Evolutionary conservation across 768 basidiomycete species (phyloP).

Genomic region (Strobilomyces dryophilus): DNA sequence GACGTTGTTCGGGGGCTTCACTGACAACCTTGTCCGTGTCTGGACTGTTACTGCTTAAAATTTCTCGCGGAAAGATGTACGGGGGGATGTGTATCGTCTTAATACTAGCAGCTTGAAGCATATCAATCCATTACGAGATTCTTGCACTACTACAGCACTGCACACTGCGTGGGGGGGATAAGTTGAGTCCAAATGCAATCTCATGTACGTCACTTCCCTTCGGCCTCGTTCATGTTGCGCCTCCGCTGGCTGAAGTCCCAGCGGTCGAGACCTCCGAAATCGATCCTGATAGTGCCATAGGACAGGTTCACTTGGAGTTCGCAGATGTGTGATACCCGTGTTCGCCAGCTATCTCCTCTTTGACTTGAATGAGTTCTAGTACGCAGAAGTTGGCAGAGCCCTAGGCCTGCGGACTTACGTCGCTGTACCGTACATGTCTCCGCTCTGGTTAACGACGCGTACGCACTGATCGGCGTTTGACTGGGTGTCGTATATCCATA

Average conservation of each 20-base stretch:
- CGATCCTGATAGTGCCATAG: slow-evolving; percentile 57
- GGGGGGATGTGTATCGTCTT: slow-evolving; percentile 23
- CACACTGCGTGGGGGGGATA: background rate
- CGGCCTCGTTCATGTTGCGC: slow-evolving; percentile 61
- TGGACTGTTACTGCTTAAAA: slow-evolving; percentile 72
- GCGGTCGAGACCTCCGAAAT: slow-evolving; percentile 72
- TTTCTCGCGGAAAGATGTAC: slow-evolving; percentile 16
- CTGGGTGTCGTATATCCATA: slow-evolving; percentile 73
- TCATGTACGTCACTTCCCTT: slow-evolving; percentile 3
- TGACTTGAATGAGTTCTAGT: slow-evolving; percentile 6
- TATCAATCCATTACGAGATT: slow-evolving; percentile 19
- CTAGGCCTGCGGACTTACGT: slow-evolving; percentile 48
- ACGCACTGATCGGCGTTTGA: slow-evolving; percentile 67
- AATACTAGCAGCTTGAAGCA: slow-evolving; percentile 18
- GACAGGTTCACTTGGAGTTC: slow-evolving; percentile 70
- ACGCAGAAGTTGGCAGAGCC: background rate
- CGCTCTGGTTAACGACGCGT: slow-evolving; percentile 57
- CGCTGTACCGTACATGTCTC: slow-evolving; percentile 72
- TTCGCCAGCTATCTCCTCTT: slow-evolving; percentile 83
- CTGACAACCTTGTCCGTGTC: slow-evolving; percentile 89
- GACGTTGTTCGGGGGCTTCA: slow-evolving; percentile 95
- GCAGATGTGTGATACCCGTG: slow-evolving; percentile 60
- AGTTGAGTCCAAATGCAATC: background rate
- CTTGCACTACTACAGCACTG: background rate
- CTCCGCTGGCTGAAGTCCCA: slow-evolving; percentile 64